These are phyloP conservation scores for Myriosclerotinia curreyana DNA, from an alignment of 2,329 filamentous ascomycete genomes.

Conservation along the genomic window DNA sequence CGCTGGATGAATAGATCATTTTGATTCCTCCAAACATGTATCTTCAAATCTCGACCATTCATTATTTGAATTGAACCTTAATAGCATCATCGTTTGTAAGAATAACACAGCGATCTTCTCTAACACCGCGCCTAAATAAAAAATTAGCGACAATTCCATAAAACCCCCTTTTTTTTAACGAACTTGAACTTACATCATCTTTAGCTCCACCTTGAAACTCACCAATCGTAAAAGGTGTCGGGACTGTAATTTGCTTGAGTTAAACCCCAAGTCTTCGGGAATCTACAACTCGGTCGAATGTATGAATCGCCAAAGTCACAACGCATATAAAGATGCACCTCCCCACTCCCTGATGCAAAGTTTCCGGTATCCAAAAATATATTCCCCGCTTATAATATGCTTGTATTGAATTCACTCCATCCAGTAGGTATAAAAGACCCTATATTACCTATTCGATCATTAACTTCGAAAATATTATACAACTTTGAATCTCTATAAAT, in stretches of 20 bases:
- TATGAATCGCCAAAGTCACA: conserved; percentile 48
- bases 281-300: conserved; percentile 54
- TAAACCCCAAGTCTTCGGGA: conserved; percentile 56
- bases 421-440: no score
- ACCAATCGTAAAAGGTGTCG: conserved; percentile 59
- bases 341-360: conserved; percentile 1
- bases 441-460: no score
- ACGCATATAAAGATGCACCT: conserved; percentile 41
- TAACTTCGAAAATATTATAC: no score
- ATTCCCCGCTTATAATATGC: conserved; percentile 72
- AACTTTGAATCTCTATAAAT: no score
- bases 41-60: conserved; percentile 60
- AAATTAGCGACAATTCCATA: neutral
- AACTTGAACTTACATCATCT: conserved; percentile 48
- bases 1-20: conserved; percentile 63
- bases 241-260: conserved; percentile 60
- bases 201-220: conserved; percentile 69
- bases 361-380: conserved; percentile 49
- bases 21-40: conserved; percentile 56
- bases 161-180: no score
- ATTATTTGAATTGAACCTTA: conserved; percentile 73
- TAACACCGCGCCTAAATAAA: conserved; percentile 52
- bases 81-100: conserved; percentile 72
- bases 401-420: no score
- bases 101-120: conserved; percentile 63